Base-by-base conservation (phyloP, 2,329 filamentous ascomycete genomes). In the Phialocephala sp. region DNA sequence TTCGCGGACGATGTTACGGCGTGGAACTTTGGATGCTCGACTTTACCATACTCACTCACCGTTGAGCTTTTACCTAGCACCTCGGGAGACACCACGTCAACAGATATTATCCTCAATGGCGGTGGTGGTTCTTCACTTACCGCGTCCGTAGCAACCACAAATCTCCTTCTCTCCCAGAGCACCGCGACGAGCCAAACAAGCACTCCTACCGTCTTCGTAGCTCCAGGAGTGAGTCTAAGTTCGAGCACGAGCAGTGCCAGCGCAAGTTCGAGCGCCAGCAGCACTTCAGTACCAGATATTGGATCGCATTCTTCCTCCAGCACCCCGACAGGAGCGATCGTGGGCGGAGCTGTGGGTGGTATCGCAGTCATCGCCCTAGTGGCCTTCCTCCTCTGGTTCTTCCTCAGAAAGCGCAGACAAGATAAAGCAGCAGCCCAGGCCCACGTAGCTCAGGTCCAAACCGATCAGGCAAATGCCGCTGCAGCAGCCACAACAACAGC, bases 21-120 rank as follows among this genome's bases (percentile, higher is more conserved):
- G 36, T 71, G 52, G 14, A 72, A 72, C 36, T 72, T 66, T 41
- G 72, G 69, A 24, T 73, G 72, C 59, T 60, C 43, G 12, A 69
- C 67, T 8, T n/a, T 12, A 8, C 57, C 69, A 2, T 73, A 72
- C 56, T 39, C 20, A 1, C 22, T 69, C 24, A 64, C 52, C 8
- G 71, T 65, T 8, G 32, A 67, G 2, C 65, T 70, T 12, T 1
- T 70, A 4, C 32, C 63, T 18, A 63, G 64, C 15, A 55, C 60
- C 2, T 55, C 41, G 0, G 56, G 50, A n/a, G 50, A 43, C 39
- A 45, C 52, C n/a, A 55, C 50, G 1, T 22, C 45, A 36, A 61
- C 58, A 45, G 61, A 59, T 1, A 65, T 56, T 20, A 15, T 58
- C n/a, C 60, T 58, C 37, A 47, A 36, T 18, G 36, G 41, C 8